Conservation (phyloP, 768 basidiomycete species). For the Tulasnella sp. region DNA sequence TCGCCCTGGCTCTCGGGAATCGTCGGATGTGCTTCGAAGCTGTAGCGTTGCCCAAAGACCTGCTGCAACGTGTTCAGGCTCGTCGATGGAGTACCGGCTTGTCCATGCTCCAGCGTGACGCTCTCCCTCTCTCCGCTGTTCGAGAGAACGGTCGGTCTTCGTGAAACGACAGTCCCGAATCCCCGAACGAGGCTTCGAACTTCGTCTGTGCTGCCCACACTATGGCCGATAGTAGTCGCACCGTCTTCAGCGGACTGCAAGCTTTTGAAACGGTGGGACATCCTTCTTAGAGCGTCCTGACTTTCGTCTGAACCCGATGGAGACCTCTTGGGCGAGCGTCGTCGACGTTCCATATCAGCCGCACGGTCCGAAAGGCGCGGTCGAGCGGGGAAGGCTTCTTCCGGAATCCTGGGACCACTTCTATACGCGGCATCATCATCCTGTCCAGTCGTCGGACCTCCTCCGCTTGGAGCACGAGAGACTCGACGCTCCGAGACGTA, state of each 20-base stretch:
- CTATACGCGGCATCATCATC: background rate
- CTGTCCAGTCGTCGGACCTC: background rate
- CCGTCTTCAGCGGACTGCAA: background rate
- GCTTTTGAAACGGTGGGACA: background rate
- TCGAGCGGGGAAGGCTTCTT: background rate
- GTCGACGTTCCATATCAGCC: background rate
- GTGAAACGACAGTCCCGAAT: background rate
- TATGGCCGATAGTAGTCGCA: background rate
- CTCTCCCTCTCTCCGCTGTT: background rate
- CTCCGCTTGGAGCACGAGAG: background rate
- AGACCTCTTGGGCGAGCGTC: background rate
- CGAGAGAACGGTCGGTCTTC: background rate
- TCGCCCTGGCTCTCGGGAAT: background rate
- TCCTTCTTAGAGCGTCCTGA: background rate
- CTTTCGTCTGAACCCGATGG: background rate
- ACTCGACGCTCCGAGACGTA: background rate
- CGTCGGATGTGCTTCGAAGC: background rate
- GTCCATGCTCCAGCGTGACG: background rate
- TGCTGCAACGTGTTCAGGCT: background rate
- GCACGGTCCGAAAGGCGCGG: background rate
- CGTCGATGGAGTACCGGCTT: background rate
- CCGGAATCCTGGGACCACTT: background rate
- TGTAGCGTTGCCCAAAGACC: background rate
- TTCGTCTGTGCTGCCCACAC: background rate
- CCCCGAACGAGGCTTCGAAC: background rate